phyloP scores from a whole-genome alignment of 2,329 filamentous ascomycete species.

The Penicillium digitatum region DNA sequence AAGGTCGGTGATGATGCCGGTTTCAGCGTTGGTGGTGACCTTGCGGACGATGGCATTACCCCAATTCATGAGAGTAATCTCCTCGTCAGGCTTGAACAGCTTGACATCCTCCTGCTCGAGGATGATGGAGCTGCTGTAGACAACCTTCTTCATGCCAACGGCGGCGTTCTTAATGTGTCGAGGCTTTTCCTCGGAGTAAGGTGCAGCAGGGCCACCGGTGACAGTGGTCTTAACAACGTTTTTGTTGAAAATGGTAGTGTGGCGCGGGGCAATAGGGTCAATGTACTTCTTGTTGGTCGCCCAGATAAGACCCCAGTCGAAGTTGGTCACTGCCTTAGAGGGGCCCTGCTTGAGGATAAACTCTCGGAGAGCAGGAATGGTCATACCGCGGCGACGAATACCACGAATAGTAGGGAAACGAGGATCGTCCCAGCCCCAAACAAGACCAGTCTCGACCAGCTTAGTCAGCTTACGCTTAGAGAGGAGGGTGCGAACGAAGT shows the following conservation, averaged over 20 bases:
- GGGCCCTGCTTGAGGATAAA: constrained; percentile 51
- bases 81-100: constrained; percentile 76
- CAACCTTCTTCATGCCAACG: constrained; percentile 80
- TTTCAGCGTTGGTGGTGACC: constrained; percentile 47
- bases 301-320: constrained; percentile 51
- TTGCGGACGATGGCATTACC: constrained; percentile 57
- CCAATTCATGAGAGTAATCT: constrained; percentile 96
- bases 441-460: constrained; percentile 46
- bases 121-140: constrained; percentile 69
- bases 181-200: constrained; percentile 69
- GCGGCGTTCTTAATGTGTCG: constrained; percentile 86
- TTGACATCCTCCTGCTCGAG: constrained; percentile 84
- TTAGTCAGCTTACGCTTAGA: constrained; percentile 52
- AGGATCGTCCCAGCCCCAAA: constrained; percentile 52
- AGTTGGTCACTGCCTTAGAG: constrained; percentile 47
- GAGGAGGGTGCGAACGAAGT: constrained; percentile 50
- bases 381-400: constrained; percentile 50
- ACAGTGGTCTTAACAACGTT: constrained; percentile 68
- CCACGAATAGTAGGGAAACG: constrained; percentile 51
- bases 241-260: constrained; percentile 68
- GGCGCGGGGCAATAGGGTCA: constrained; percentile 69
- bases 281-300: constrained; percentile 73
- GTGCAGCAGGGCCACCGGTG: constrained; percentile 59
- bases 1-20: constrained; percentile 62
- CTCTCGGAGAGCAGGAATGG: constrained; percentile 47